Base-by-base conservation (phyloP, 495 filamentous ascomycete species). In the Penicillium lividum region DNA sequence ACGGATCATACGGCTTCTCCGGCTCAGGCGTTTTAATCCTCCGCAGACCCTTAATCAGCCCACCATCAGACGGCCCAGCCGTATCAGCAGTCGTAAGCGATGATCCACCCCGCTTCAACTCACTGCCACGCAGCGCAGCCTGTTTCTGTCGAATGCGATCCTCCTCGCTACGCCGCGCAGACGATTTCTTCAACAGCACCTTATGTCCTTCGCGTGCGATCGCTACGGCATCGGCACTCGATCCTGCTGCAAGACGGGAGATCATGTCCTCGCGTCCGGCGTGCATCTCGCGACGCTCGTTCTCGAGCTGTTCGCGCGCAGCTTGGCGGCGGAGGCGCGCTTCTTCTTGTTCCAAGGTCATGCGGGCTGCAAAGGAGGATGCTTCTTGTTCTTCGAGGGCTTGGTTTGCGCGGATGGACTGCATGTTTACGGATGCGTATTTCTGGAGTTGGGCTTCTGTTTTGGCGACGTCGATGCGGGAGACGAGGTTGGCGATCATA, bases 1-100 rank as follows among this genome's bases (percentile, higher is more conserved):
- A 94, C 2, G 93, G 89, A 80, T 98, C 93, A 69, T 94, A 97
- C 2, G 89, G 85, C 58, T 87, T 85, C 66, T 89, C 86, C n/a
- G 79, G 80, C 52, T 81, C 80, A 2, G 86, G 75, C 15, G 77
- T 79, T 51, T 79, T 73, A 60, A 82, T 73, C 65, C 86, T 85
- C 70, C 87, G 92, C 53, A 96, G 81, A 5, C 92, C 92, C 60
- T 89, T 86, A 70, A 96, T 91, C 18, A 77, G 62, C 28, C 75
- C 70, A 5, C 77, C 75, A 36, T 73, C 75, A 16, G 70, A 67
- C 22, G 60, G 3, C 0, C 66, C 68, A 10, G 60, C 67, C 36
- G 60, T 56, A 10, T 68, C 71, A 6, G 68, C 65, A 3, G 71
- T 56, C 13, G 61, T 54, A 15, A 62, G 36, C 52, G 45, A 42